A percentile compares a stretch with the other conserved stretches of the same genome.
These are phyloP conservation scores for Ogataea allantospora DNA, from an alignment of 805 yeast genomes.

Conservation along the genomic window DNA sequence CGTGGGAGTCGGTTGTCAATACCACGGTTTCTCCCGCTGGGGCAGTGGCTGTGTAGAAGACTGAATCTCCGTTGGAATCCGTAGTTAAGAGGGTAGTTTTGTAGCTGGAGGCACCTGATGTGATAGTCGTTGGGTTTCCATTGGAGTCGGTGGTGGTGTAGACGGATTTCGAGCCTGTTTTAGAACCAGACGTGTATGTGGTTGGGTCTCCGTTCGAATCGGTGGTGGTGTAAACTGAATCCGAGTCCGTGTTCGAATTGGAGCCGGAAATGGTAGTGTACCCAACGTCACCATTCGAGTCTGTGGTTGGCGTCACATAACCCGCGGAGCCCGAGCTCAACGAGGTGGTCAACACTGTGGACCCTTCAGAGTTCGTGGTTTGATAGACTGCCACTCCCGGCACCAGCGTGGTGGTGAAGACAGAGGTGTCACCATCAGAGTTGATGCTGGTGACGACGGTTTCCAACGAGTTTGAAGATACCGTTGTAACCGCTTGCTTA, in stretches of 20 bases:
- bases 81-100: conserved; percentile 2
- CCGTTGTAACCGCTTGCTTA: background rate
- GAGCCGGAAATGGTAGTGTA: too few species aligned
- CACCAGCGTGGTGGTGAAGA: conserved; percentile 5
- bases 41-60: background rate
- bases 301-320: too few species aligned
- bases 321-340: background rate
- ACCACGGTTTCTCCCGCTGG: conserved; percentile 2
- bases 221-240: conserved; percentile 3
- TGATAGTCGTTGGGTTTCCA: background rate
- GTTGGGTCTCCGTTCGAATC: background rate
- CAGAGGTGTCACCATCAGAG: conserved; percentile 1
- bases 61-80: conserved; percentile 1
- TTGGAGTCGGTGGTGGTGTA: background rate
- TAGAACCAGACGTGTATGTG: background rate
- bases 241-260: background rate
- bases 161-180: background rate
- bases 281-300: too few species aligned
- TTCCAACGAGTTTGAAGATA: background rate
- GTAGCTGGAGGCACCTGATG: background rate
- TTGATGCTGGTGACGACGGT: conserved; percentile 2
- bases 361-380: conserved; percentile 3
- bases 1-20: conserved; percentile 6
- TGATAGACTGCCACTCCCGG: conserved; percentile 2
- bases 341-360: conserved; percentile 3